A percentile compares a stretch with the other conserved stretches of the same genome.
Evolutionary conservation across 2,329 filamentous ascomycete genomes (phyloP).

Genomic region (Talaromyces sp.): DNA sequence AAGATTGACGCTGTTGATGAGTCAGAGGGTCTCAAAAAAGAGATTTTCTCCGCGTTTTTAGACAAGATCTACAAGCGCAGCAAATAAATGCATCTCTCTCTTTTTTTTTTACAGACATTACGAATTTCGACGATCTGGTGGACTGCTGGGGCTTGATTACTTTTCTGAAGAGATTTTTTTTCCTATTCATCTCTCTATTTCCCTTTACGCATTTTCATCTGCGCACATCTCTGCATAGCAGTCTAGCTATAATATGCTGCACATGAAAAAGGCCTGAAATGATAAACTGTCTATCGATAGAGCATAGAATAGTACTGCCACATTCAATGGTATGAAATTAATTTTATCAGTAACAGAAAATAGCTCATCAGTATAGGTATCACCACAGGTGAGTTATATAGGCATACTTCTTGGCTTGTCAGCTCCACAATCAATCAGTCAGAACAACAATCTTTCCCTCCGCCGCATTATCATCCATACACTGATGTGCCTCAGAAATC

Average conservation of each 20-base stretch:
- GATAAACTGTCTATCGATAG: not conserved
- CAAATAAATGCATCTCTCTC: constrained; percentile 56
- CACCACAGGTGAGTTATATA: not conserved
- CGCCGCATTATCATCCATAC: constrained; percentile 43
- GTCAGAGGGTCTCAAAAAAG: constrained; percentile 81
- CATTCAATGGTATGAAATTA: not conserved
- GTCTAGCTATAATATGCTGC: not conserved
- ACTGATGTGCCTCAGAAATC: constrained; percentile 43
- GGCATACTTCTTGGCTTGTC: not conserved
- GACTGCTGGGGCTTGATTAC: not conserved
- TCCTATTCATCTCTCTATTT: not conserved
- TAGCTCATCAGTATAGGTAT: not conserved
- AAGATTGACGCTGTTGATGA: constrained; percentile 80
- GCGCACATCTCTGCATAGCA: not conserved
- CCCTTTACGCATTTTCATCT: not conserved
- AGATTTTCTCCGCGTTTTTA: constrained; percentile 82
- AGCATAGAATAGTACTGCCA: not conserved
- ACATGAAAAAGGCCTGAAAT: not conserved
- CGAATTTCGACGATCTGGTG: too few species aligned
- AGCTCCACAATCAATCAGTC: constrained; percentile 5
- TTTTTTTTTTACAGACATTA: too few species aligned
- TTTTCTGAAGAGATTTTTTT: not conserved
- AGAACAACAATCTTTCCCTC: constrained; percentile 45
- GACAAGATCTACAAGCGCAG: constrained; percentile 97
- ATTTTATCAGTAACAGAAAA: not conserved